Base-by-base conservation (phyloP, 495 filamentous ascomycete species). In the Neurospora sp. region DNA sequence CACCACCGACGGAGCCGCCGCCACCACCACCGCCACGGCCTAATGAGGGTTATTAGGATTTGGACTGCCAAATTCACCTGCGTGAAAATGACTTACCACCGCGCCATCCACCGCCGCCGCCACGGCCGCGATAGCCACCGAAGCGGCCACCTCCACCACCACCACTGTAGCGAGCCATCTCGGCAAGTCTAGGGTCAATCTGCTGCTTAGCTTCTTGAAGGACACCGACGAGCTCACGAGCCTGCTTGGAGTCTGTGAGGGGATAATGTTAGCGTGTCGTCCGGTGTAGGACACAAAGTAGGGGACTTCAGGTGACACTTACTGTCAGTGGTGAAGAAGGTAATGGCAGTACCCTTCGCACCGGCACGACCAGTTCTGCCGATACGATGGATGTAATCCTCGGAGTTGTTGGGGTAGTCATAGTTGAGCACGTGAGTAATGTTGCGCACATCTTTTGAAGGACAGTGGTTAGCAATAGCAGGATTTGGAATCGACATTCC, bases 381-480 rank as follows among this genome's bases (percentile, higher is more conserved):
- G 86, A 99, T 99, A 84, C 96, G 93, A 84, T 99, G 96, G 83
- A 99, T 95, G 79, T 99, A 99, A 83, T 98, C 95, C 85, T 99
- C 96, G 84, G 96, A 98, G 87, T 99, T 99, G 88, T 98, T 98
- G 81, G 96, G 96, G 83, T 97, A 97, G 84, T 99, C 96, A 92
- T 98, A 98, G 91, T 99, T 99, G 85, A 99, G 88, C 86, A 99
- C 96, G 86, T 99, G 96, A 84, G 95, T 98, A 85, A 99, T 99
- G 88, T 99, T 95, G 84, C 94, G 94, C 88, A 99, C 96, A 91
- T 99, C 96, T 99, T 97, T 65, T 90, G 81, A 78, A 76, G 79
- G 72, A 72, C 77, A 83, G 82, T 88, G 85, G 93, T 98, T 97
- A 98, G 95, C 93, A 88, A 86, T 77, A 74, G 78, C 79, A 82